Percentiles rank a stretch among this genome's conserved stretches.
These are phyloP conservation scores for Metschnikowia reukaufii DNA, from an alignment of 805 yeast species.

Conservation along the genomic window DNA sequence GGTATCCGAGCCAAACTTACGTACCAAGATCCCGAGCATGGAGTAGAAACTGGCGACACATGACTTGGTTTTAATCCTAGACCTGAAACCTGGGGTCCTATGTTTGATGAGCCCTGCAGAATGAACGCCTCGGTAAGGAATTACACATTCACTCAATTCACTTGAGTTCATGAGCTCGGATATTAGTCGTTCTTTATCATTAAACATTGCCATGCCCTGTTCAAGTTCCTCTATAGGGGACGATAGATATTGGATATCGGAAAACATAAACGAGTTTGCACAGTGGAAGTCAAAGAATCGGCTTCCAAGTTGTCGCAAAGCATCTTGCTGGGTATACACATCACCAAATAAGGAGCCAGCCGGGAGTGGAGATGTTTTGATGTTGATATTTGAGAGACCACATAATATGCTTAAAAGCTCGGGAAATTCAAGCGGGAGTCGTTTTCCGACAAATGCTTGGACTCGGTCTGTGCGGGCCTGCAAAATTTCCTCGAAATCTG, in stretches of 20 bases:
- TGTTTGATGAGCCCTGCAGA: constrained; percentile 20
- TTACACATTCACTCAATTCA: constrained; percentile 26
- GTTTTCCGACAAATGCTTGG: constrained; percentile 27
- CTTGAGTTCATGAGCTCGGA: constrained; percentile 35
- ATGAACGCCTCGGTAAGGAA: constrained; percentile 35
- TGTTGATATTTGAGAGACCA: constrained; percentile 29
- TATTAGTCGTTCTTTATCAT: constrained; percentile 19
- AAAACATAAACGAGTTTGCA: constrained; percentile 28
- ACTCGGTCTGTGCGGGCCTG: constrained; percentile 20
- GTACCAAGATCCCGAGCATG: constrained; percentile 35
- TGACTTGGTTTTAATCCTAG: constrained; percentile 23
- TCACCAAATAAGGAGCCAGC: constrained; percentile 11
- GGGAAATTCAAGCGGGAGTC: constrained; percentile 24
- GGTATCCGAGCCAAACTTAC: constrained; percentile 28
- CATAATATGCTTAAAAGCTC: constrained; percentile 30
- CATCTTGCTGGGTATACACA: constrained; percentile 13
- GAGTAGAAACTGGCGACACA: constrained; percentile 40
- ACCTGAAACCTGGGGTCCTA: constrained; percentile 15
- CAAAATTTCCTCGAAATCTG: constrained; percentile 11
- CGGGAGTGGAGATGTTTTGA: constrained; percentile 11
- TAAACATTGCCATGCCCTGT: constrained; percentile 23
- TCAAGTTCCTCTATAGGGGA: constrained; percentile 29
- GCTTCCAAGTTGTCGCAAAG: constrained; percentile 30
- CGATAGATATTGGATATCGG: constrained; percentile 30
- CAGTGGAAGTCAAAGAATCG: constrained; percentile 25